phyloP scores from a whole-genome alignment of 257 asterid genomes.

The Vinca minor region DNA sequence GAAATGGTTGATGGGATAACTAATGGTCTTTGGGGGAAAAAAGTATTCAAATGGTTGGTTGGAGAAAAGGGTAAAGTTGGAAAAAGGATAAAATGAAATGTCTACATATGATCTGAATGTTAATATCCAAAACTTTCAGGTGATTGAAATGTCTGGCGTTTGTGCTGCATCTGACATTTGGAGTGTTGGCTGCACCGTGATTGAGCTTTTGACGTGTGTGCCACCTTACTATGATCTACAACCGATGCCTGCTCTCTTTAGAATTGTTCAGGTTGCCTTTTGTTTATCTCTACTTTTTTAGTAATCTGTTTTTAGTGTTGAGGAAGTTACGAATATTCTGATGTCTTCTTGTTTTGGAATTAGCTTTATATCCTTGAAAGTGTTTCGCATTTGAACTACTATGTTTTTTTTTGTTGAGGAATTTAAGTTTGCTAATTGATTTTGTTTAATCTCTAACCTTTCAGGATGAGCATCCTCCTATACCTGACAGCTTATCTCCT shows the following conservation, averaged over 20 bases:
- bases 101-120: neutral
- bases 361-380: conserved; percentile 4
- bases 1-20: too few relatives aligned
- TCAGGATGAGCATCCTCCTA: conserved; percentile 49
- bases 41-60: too few relatives aligned
- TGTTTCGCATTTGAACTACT: neutral
- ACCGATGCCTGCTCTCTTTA: conserved; percentile 99
- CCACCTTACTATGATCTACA: conserved; percentile 96
- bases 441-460: conserved; percentile 1
- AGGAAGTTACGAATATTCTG: too few relatives aligned
- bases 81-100: too few relatives aligned
- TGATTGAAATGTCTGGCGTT: conserved; percentile 98
- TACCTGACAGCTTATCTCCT: conserved; percentile 44
- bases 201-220: conserved; percentile 92
- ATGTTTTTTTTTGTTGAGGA: neutral
- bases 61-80: too few relatives aligned
- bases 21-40: too few relatives aligned
- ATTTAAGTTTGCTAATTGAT: neutral
- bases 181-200: conserved; percentile 99
- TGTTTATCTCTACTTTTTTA: conserved; percentile 8
- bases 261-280: conserved; percentile 80
- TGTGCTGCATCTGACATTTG: conserved; percentile 99
- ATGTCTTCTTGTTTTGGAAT: too few relatives aligned
- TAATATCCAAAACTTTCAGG: conserved; percentile 39
- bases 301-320: neutral